Evolutionary conservation across 768 basidiomycete species (phyloP), one percentile per base, ranked within the genome.

Genomic region (Naganishia randhawae): DNA sequence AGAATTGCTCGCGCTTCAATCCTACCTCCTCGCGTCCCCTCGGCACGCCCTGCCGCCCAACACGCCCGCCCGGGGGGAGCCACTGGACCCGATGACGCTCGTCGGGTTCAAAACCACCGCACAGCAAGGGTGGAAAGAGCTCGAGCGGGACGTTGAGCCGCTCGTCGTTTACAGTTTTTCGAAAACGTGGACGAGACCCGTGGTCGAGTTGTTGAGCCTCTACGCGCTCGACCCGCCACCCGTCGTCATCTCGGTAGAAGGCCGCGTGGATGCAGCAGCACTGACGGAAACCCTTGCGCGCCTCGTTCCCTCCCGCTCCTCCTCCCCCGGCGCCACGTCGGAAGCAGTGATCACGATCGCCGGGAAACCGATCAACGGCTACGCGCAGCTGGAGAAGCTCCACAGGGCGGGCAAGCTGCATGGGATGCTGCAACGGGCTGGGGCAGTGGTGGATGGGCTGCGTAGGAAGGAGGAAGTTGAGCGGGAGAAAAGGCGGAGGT

Each of bases 1-100:
- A 69, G 78, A 80, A 66, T 71, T 80, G n/a, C 73, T 80, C 27
- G 78, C 78, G 8, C 69, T 80, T 17, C 78, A 80, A 67, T 75
- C 78, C 0, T 80, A 75, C 66, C 74, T 80, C 22, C 71, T 80
- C 19, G 69, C 72, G 48, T 68, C 71, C 2, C 64, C 69, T 11
- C 70, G 71, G 57, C 73, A 78, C 67, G 33, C 69, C n/a, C 73
- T 80, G 19, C 73, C 77, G 2, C 11, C 39, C 9, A 13, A 67
- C 31, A 52, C 73, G 13, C 72, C 78, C 67, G 65, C 73, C 6
- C 27, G 29, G 25, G 6, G 3, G 14, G 50, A 29, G n/a, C 76
- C 77, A 5, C 66, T 80, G 0, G 77, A 80, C 57, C 74, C 76
- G 13, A 69, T 72, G 50, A 53, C 69, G 25, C 63, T 78, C 25